A percentile compares a stretch with the other conserved stretches of the same genome.
These are phyloP conservation scores for Thielaviopsis euricoi DNA, from an alignment of 2,329 filamentous ascomycete species.

Conservation along the genomic window DNA sequence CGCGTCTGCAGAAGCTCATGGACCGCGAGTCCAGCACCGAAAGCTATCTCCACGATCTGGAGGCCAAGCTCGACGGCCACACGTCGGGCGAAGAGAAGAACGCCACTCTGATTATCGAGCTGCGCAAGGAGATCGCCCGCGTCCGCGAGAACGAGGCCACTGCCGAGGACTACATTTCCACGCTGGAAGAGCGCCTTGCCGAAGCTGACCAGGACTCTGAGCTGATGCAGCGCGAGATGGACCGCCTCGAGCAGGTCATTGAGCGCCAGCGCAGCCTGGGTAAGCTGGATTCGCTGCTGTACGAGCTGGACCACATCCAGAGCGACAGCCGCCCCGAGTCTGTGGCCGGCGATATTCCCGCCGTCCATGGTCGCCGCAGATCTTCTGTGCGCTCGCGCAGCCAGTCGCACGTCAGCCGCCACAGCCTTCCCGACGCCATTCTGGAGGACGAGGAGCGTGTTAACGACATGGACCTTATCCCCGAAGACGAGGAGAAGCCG, in stretches of 20 bases:
- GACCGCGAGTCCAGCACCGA: conserved; percentile 88
- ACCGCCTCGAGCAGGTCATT: conserved; percentile 83
- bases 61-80: conserved; percentile 77
- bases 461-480: conserved; percentile 16
- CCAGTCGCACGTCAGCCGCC: conserved; percentile 18
- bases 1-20: conserved; percentile 78
- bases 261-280: conserved; percentile 90
- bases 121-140: conserved; percentile 80
- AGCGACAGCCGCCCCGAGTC: conserved; percentile 18
- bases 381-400: conserved; percentile 21
- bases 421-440: conserved; percentile 39
- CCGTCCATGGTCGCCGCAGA: conserved; percentile 20
- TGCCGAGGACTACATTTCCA: conserved; percentile 94
- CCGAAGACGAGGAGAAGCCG: conserved; percentile 15
- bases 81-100: conserved; percentile 89
- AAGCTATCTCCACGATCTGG: conserved; percentile 80
- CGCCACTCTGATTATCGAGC: conserved; percentile 63
- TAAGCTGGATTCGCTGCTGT: conserved; percentile 79
- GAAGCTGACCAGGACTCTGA: conserved; percentile 94
- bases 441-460: conserved; percentile 34
- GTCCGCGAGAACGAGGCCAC: conserved; percentile 79
- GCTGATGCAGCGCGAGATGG: conserved; percentile 91
- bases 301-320: conserved; percentile 66
- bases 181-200: conserved; percentile 82
- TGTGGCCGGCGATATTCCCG: conserved; percentile 2